Percentiles rank a stretch among this genome's conserved stretches.
Conservation (phyloP, 805 yeast species). For the Danielozyma ontarioensis region DNA sequence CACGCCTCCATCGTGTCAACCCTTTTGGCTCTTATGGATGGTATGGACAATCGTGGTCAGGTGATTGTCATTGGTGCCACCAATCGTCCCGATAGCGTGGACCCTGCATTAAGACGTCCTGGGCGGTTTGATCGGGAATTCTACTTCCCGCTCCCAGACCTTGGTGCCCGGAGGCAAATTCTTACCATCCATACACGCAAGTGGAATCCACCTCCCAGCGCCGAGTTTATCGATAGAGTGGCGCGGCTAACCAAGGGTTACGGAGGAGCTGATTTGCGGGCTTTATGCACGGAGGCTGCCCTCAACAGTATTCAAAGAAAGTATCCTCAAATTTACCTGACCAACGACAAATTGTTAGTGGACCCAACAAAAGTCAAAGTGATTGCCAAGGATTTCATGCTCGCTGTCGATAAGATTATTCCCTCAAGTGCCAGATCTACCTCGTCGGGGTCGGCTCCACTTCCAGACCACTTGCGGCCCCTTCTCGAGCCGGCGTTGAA, state of each 20-base stretch:
- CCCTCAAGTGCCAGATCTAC: constrained; percentile 91
- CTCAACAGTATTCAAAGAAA: constrained; percentile 84
- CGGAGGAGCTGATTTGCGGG: constrained; percentile 96
- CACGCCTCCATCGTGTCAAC: constrained; percentile 98
- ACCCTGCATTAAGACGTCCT: constrained; percentile 94
- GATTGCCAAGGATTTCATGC: constrained; percentile 76
- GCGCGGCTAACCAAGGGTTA: constrained; percentile 88
- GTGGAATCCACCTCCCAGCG: constrained; percentile 75
- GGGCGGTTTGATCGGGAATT: constrained; percentile 97
- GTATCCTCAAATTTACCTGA: constrained; percentile 86
- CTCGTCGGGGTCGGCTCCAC: constrained; percentile 65
- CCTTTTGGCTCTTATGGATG: constrained; percentile 93
- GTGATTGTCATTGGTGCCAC: constrained; percentile 98
- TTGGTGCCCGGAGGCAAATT: constrained; percentile 72
- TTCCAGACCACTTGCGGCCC: constrained; percentile 69
- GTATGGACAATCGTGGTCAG: constrained; percentile 98
- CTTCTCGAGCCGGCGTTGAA: constrained; percentile 51
- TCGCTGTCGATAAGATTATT: constrained; percentile 78
- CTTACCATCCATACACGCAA: constrained; percentile 79
- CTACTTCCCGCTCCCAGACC: constrained; percentile 89
- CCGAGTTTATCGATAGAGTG: constrained; percentile 54
- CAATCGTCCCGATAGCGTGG: constrained; percentile 96
- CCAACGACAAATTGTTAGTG: constrained; percentile 66
- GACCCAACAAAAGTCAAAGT: constrained; percentile 70
- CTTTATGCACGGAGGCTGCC: constrained; percentile 94